Evolutionary conservation across 2,329 filamentous ascomycete genomes (phyloP), one percentile per base, ranked within the genome.

Genomic region (Pleurostoma richardsiae): DNA sequence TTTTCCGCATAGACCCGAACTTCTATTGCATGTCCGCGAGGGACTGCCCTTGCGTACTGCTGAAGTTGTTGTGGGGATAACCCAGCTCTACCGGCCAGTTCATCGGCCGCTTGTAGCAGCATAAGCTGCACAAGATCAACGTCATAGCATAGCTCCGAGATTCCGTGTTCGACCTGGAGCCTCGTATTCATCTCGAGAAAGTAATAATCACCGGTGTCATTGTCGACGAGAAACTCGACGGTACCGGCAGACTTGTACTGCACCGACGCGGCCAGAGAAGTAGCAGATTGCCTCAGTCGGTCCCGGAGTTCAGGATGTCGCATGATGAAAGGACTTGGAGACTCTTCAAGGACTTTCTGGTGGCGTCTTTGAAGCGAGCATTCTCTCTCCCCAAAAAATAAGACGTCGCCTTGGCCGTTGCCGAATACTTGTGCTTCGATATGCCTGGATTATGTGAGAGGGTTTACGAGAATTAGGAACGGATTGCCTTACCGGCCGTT

Each of bases 1-100:
- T 67, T 61, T 50, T 70, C 67, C 1, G 67, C 67, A 44, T 63
- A 69, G 5, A 70, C 49, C 2, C 68, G 61, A 26, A 65, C 62
- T 49, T 70, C 66, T 10, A 71, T 61, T 2, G 67, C 65, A 45
- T 65, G 58, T 10, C 63, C 64, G 5, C 48, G 39, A 29, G 2
- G 59, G 46, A n/a, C 59, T 52, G 5, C 52, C 50, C 4, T 59
- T 45, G 2, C 63, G 46, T 8, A 46, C 54, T 1, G 47, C 47
- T 8, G 8, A 8, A 36, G 8, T 36, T 8, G 8, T n/a, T 36
- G 8, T 8, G 33, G n/a, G n/a, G 8, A 8, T 8, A 36, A n/a
- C 33, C 33, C 33, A 8, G 8, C 33, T 8, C 8, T 8, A 36
- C 33, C 33, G 3, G 68, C 46, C 0, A 49, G 42, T 10, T 57